Conservation (phyloP, 2,329 filamentous ascomycete species). For the Cladophialophora exuberans region DNA sequence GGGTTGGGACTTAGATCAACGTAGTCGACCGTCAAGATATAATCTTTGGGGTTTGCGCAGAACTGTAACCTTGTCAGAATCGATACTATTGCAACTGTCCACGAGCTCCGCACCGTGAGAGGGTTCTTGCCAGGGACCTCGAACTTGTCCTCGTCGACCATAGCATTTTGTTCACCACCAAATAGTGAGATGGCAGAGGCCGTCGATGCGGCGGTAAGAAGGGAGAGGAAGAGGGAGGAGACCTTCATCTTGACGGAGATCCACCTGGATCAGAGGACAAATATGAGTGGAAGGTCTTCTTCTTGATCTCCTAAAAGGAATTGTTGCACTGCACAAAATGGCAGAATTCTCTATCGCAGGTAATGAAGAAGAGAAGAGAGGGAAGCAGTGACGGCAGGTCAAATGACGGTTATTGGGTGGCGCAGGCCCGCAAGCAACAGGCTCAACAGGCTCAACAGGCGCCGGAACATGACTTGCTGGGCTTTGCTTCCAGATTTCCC, state of each 20-base stretch:
- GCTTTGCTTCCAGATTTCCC: too few species aligned
- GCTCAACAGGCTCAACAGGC: too few species aligned
- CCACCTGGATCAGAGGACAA: neutral
- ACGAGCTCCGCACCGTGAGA: conserved; percentile 52
- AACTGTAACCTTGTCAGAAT: conserved; percentile 46
- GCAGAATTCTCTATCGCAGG: neutral
- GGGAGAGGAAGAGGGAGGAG: conserved; percentile 43
- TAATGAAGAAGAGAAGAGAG: too few species aligned
- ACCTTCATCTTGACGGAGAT: conserved; percentile 24
- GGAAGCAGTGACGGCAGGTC: neutral
- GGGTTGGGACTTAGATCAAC: conserved; percentile 87
- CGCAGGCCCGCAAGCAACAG: conserved; percentile 4
- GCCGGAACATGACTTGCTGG: conserved; percentile 6
- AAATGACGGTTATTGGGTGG: conserved; percentile 6
- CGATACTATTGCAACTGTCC: neutral
- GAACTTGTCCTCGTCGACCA: conserved; percentile 54
- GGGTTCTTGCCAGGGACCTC: conserved; percentile 85
- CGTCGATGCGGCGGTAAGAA: conserved; percentile 48
- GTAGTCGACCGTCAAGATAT: conserved; percentile 75
- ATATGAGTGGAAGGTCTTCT: neutral
- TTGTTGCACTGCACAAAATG: neutral
- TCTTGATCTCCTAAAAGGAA: conserved; percentile 1
- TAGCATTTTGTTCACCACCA: conserved; percentile 56
- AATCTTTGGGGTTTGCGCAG: conserved; percentile 69
- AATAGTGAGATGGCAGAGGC: conserved; percentile 50